phyloP scores from a whole-genome alignment of 169 alveolate species.

The Cryptosporidium parvum region DNA sequence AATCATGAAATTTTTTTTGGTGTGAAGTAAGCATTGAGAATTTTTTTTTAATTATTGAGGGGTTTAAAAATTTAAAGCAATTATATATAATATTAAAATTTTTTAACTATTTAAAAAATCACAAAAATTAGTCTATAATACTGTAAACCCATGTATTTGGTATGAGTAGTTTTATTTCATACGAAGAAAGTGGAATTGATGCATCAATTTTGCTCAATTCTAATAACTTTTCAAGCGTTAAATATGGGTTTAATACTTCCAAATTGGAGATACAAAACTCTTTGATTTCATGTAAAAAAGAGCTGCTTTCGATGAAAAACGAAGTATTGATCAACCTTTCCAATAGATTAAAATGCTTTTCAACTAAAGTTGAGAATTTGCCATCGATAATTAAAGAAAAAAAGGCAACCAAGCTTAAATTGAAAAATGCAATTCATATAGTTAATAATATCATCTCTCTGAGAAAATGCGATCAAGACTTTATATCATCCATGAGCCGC shows the following conservation, averaged over 20 bases:
- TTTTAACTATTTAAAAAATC: not conserved
- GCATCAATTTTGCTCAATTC: conserved; percentile 2
- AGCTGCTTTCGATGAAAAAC: conserved; percentile 37
- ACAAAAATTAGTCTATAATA: not conserved
- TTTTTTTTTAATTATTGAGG: conserved; percentile 9
- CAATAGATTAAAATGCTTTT: conserved; percentile 27
- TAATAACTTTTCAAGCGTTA: conserved; percentile 6
- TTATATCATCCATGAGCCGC: not conserved
- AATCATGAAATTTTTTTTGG: conserved; percentile 40
- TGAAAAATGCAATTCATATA: conserved; percentile 31
- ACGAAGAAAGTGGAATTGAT: conserved; percentile 46
- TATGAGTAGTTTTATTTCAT: conserved; percentile 5
- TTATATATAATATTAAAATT: not conserved
- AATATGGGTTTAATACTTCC: conserved; percentile 15
- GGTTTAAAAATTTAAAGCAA: not conserved
- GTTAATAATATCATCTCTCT: conserved; percentile 46
- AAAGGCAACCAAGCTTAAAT: not conserved
- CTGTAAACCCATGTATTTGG: not conserved
- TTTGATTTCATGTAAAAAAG: conserved; percentile 21
- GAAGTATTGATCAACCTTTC: conserved; percentile 44
- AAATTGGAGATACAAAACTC: conserved; percentile 17
- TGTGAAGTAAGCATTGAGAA: conserved; percentile 5
- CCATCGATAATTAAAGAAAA: conserved; percentile 46
- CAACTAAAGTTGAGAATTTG: conserved; percentile 44
- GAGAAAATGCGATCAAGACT: conserved; percentile 37